A percentile compares a stretch with the other conserved stretches of the same genome.
These are phyloP conservation scores for Akanthomyces uredinophilus DNA, from an alignment of 2,329 filamentous ascomycete genomes.

Conservation along the genomic window DNA sequence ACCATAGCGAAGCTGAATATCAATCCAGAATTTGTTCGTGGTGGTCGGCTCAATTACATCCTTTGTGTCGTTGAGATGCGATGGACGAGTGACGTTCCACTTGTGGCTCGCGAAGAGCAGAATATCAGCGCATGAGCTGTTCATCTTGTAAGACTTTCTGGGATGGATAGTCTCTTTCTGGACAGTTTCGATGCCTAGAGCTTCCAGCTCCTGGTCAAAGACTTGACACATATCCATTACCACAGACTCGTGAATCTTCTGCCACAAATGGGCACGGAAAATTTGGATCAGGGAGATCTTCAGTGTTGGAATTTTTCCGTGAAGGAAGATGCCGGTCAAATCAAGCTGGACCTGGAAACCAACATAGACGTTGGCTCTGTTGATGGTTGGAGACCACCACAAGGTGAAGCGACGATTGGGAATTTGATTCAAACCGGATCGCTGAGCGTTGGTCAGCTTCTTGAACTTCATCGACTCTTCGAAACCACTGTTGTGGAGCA, in stretches of 20 bases:
- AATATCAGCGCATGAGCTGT: constrained; percentile 97
- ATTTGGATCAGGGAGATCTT: constrained; percentile 99
- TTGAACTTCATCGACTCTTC: constrained; percentile 88
- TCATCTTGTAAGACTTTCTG: constrained; percentile 99
- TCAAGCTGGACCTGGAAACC: constrained; percentile 99
- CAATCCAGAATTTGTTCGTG: constrained; percentile 99
- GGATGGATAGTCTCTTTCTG: constrained; percentile 99
- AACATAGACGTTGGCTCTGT: constrained; percentile 94
- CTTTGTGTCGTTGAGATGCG: constrained; percentile 91
- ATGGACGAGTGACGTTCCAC: constrained; percentile 95
- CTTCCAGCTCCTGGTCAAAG: constrained; percentile 94
- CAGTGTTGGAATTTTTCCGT: constrained; percentile 95
- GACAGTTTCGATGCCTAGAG: constrained; percentile 91
- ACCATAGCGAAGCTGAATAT: constrained; percentile 92
- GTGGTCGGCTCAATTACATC: constrained; percentile 90
- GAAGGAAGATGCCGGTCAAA: constrained; percentile 96
- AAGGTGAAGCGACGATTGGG: constrained; percentile 97
- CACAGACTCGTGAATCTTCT: constrained; percentile 98
- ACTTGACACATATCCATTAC: constrained; percentile 99
- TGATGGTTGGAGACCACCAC: constrained; percentile 95
- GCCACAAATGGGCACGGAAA: constrained; percentile 99
- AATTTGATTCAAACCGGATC: constrained; percentile 96
- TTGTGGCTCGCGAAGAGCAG: constrained; percentile 96
- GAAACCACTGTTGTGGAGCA: constrained; percentile 48
- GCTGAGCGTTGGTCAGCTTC: constrained; percentile 94